These are phyloP conservation scores for Pseudocercospora crystallina DNA, from an alignment of 2,329 filamentous ascomycete genomes.

Conservation along the genomic window DNA sequence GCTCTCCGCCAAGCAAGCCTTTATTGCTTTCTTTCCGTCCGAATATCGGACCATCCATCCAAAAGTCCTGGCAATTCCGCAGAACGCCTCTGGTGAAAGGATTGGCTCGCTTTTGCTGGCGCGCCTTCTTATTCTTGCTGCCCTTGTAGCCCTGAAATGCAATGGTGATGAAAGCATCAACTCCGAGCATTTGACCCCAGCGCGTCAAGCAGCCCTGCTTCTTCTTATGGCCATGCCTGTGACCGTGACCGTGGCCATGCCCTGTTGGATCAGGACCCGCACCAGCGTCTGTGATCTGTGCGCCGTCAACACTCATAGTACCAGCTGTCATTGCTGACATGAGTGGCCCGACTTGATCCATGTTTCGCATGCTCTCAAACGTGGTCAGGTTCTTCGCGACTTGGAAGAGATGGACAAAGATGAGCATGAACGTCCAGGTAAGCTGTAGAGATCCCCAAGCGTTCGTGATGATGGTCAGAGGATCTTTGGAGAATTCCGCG, in stretches of 20 bases:
- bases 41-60: conserved; percentile 82
- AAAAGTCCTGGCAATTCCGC: conserved; percentile 95
- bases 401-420: conserved; percentile 90
- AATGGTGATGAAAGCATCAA: conserved; percentile 92
- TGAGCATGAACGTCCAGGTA: conserved; percentile 95
- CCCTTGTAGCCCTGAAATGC: conserved; percentile 70
- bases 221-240: conserved; percentile 51
- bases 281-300: conserved; percentile 67
- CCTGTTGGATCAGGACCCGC: conserved; percentile 61
- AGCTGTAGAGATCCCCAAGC: conserved; percentile 82
- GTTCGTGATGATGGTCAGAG: conserved; percentile 77
- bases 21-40: conserved; percentile 73
- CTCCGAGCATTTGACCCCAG: conserved; percentile 81
- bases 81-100: conserved; percentile 81
- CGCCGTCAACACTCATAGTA: conserved; percentile 63
- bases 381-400: conserved; percentile 92
- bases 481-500: conserved; percentile 72
- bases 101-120: conserved; percentile 56
- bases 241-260: conserved; percentile 27
- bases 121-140: conserved; percentile 44
- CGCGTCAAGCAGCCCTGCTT: conserved; percentile 69
- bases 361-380: conserved; percentile 90
- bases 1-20: conserved; percentile 73
- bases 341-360: conserved; percentile 57
- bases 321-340: conserved; percentile 75